Percentiles rank a stretch among this genome's conserved stretches.
phyloP scores from a whole-genome alignment of 352 stramenopile species.

The Phytopythium chamaehyphon region DNA sequence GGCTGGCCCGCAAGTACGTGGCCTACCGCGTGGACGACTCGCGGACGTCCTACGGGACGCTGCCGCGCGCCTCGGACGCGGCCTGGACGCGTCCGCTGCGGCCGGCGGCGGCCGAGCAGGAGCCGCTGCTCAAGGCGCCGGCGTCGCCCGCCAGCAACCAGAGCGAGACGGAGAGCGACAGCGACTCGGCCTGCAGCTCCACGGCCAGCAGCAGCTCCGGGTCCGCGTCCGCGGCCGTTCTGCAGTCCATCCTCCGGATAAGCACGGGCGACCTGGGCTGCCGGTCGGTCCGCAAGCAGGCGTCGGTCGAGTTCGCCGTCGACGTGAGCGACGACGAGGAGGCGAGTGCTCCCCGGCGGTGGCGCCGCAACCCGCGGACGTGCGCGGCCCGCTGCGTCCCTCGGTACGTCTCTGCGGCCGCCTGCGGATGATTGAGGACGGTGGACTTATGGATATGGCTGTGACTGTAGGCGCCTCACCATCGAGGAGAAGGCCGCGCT shows the following conservation, averaged over 20 bases:
- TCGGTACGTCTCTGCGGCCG: conserved; percentile 24
- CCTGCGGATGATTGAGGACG: neutral
- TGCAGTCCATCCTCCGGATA: conserved; percentile 73
- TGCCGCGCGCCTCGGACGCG: conserved; percentile 10
- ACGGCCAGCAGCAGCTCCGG: conserved; percentile 11
- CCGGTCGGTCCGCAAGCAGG: conserved; percentile 52
- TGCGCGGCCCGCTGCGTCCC: conserved; percentile 52
- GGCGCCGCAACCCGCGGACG: conserved; percentile 10
- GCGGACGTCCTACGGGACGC: conserved; percentile 33
- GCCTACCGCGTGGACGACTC: conserved; percentile 30
- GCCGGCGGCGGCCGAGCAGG: conserved; percentile 13
- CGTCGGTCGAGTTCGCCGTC: conserved; percentile 64
- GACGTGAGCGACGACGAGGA: conserved; percentile 41
- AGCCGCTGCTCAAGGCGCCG: conserved; percentile 15
- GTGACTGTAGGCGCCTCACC: conserved; percentile 41
- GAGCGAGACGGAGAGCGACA: conserved; percentile 81
- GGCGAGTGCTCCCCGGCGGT: conserved; percentile 24
- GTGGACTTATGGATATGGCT: no score
- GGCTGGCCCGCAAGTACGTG: conserved; percentile 21
- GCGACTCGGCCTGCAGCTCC: conserved; percentile 45
- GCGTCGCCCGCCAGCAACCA: conserved; percentile 27
- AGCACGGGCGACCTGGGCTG: conserved; percentile 25
- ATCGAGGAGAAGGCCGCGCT: conserved; percentile 74
- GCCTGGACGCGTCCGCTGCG: conserved; percentile 6
- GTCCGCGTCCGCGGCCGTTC: conserved; percentile 8